A percentile compares a stretch with the other conserved stretches of the same genome.
Conservation (phyloP, 805 yeast species). For the Yarrowia sp. region DNA sequence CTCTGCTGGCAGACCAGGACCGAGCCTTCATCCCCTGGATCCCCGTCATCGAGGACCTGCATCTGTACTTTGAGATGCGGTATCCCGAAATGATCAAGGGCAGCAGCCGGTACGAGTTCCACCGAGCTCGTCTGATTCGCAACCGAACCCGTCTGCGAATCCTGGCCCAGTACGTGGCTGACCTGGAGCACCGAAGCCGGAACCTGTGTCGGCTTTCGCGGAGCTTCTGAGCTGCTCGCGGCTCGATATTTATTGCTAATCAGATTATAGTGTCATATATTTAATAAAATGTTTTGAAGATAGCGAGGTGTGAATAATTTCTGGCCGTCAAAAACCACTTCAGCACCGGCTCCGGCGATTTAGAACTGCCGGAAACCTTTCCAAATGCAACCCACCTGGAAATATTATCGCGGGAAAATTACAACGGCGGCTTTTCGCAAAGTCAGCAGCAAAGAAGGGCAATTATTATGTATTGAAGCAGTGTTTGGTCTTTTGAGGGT, state of each 20-base stretch:
- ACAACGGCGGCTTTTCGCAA: not conserved
- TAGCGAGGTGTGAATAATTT: too few species aligned
- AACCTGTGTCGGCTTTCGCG: not conserved
- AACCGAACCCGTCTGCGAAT: constrained; percentile 31
- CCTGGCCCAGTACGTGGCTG: constrained; percentile 27
- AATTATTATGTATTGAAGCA: not conserved
- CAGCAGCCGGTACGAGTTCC: constrained; percentile 28
- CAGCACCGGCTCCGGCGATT: not conserved
- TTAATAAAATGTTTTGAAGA: too few species aligned
- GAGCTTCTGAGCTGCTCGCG: not conserved
- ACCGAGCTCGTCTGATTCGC: constrained; percentile 30
- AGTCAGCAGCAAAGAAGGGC: too few species aligned
- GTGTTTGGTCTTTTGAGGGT: not conserved
- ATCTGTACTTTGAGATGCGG: constrained; percentile 30
- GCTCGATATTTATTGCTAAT: constrained; percentile 1
- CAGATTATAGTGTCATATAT: not conserved
- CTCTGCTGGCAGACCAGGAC: constrained; percentile 32
- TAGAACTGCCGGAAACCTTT: not conserved
- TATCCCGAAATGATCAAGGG: constrained; percentile 31
- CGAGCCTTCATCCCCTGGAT: constrained; percentile 32
- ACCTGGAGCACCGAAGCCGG: constrained; percentile 22
- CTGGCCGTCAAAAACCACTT: too few species aligned
- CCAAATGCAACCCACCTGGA: not conserved
- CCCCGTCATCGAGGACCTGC: constrained; percentile 32
- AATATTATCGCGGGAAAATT: not conserved